Percentiles rank a stretch among this genome's conserved stretches.
Conservation (phyloP, 352 stramenopile species). For the Phytophthora cryptogea region DNA sequence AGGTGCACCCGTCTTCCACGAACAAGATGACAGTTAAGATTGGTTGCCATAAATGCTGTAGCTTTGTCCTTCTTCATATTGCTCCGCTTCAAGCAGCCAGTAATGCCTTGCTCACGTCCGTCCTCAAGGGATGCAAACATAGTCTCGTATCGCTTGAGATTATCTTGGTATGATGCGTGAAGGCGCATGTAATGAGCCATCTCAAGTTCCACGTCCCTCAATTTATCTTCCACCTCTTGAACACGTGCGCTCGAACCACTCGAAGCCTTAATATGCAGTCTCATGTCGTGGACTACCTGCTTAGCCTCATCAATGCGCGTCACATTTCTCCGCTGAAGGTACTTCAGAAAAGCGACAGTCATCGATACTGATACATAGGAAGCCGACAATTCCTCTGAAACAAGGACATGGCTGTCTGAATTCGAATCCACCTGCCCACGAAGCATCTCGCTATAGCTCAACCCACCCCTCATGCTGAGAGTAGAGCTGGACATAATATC, state of each 20-base stretch:
- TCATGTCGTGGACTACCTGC: constrained; percentile 56
- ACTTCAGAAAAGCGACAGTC: constrained; percentile 77
- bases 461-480: constrained; percentile 33
- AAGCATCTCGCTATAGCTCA: constrained; percentile 69
- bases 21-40: constrained; percentile 84
- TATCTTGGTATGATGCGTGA: constrained; percentile 63
- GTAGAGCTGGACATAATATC: constrained; percentile 42
- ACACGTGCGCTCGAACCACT: constrained; percentile 18
- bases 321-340: constrained; percentile 73
- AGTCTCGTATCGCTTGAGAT: constrained; percentile 70
- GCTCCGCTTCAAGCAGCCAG: constrained; percentile 80
- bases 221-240: constrained; percentile 41
- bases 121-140: constrained; percentile 73
- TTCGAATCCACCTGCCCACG: constrained; percentile 53
- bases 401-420: constrained; percentile 70
- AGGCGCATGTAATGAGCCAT: constrained; percentile 69
- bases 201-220: constrained; percentile 55
- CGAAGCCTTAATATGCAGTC: constrained; percentile 43
- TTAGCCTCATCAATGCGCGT: constrained; percentile 61
- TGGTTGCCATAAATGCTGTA: constrained; percentile 86
- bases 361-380: constrained; percentile 87
- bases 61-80: constrained; percentile 88
- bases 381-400: constrained; percentile 81
- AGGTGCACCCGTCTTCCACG: constrained; percentile 63
- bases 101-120: constrained; percentile 83